These are phyloP conservation scores for Malassezia sp. DNA, from an alignment of 1,284 basidiomycete species.

Conservation along the genomic window DNA sequence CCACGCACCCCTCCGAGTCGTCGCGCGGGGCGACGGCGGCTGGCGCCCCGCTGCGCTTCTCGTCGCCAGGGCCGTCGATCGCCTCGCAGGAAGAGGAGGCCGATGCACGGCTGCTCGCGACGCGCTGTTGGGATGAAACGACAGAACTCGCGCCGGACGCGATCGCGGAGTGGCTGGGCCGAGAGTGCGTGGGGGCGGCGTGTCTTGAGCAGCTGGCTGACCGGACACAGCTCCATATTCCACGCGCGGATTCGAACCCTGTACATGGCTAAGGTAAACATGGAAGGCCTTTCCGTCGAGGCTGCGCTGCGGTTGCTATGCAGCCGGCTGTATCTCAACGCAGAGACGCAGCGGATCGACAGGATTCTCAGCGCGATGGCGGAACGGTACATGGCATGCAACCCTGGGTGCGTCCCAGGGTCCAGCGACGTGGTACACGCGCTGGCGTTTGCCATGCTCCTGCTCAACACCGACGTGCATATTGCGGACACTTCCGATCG, in stretches of 20 bases:
- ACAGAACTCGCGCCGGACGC: no score
- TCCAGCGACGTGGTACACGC: slow-evolving; percentile 79
- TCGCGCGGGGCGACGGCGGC: no score
- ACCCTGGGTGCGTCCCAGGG: slow-evolving; percentile 66
- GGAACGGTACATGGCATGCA: slow-evolving; percentile 77
- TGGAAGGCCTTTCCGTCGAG: slow-evolving; percentile 67
- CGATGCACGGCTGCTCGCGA: no score
- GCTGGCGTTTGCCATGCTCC: slow-evolving; percentile 77
- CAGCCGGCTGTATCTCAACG: slow-evolving; percentile 80
- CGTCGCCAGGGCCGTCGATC: no score
- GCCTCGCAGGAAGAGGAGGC: no score
- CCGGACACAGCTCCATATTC: no score
- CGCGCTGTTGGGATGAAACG: no score
- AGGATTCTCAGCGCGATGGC: slow-evolving; percentile 86
- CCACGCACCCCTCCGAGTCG: no score
- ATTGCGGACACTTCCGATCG: slow-evolving; percentile 75
- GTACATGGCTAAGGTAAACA: slow-evolving; percentile 85
- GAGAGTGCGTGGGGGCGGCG: no score
- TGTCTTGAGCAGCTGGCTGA: no score
- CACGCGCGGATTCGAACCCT: slow-evolving; percentile 53
- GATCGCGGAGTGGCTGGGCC: no score
- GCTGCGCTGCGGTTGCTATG: slow-evolving; percentile 80
- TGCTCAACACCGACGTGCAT: slow-evolving; percentile 94
- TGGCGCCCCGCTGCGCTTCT: no score
- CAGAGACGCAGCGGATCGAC: slow-evolving; percentile 94